These are phyloP conservation scores for Trametes sp. DNA, from an alignment of 1,284 basidiomycete genomes.

Conservation along the genomic window DNA sequence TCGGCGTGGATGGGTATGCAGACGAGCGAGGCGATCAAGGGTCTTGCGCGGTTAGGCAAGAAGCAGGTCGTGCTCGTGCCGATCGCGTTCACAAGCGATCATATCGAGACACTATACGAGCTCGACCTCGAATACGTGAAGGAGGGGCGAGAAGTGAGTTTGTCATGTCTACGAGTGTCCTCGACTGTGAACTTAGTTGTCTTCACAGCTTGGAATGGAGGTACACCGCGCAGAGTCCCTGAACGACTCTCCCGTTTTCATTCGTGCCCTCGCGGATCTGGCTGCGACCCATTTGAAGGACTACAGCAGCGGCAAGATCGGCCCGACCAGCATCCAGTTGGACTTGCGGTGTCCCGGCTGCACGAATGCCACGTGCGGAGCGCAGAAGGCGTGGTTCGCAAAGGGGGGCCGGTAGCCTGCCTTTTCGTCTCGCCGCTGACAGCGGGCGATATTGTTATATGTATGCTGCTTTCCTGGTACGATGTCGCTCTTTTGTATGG, in stretches of 20 bases:
- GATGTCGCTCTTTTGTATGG: slow-evolving; percentile 15
- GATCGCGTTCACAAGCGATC: slow-evolving; percentile 98
- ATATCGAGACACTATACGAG: slow-evolving; percentile 99
- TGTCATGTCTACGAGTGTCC: not conserved
- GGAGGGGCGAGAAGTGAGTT: slow-evolving; percentile 87
- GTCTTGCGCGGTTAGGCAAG: slow-evolving; percentile 87
- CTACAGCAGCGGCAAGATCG: slow-evolving; percentile 58
- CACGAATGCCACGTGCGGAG: slow-evolving; percentile 85
- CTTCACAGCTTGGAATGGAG: slow-evolving; percentile 76
- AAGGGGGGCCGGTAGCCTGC: slow-evolving; percentile 52
- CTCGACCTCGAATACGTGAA: slow-evolving; percentile 94
- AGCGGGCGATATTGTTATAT: slow-evolving; percentile 2
- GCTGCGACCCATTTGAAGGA: slow-evolving; percentile 83
- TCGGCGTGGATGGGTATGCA: slow-evolving; percentile 99
- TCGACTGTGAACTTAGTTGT: slow-evolving; percentile 3
- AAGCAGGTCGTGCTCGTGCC: slow-evolving; percentile 93
- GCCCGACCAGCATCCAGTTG: slow-evolving; percentile 83
- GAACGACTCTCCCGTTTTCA: slow-evolving; percentile 97
- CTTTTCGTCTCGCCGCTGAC: not conserved
- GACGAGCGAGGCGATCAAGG: slow-evolving; percentile 92
- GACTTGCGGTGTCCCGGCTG: slow-evolving; percentile 93
- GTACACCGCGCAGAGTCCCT: slow-evolving; percentile 94
- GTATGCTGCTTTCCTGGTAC: slow-evolving; percentile 15
- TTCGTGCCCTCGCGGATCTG: slow-evolving; percentile 96
- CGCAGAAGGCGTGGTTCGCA: slow-evolving; percentile 91